Conservation (phyloP, 2,329 filamentous ascomycete genomes). For the Claviceps spartinae region DNA sequence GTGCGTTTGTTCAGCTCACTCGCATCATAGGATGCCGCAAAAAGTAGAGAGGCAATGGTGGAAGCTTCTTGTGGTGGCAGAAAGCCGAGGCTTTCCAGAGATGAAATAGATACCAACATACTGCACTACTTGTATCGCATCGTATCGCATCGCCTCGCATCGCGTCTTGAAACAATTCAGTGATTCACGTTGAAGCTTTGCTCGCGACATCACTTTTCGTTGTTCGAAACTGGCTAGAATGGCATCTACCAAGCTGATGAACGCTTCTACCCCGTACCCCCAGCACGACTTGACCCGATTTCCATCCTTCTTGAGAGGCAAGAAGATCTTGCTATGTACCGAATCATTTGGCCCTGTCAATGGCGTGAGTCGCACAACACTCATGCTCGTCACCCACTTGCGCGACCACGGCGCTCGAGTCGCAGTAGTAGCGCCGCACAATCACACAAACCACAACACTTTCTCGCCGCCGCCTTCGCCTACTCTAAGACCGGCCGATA, state of each 20-base stretch:
- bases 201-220: neutral
- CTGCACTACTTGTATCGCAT: neutral
- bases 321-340: slow-evolving; percentile 52
- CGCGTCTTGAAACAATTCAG: neutral
- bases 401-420: slow-evolving; percentile 50
- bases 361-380: slow-evolving; percentile 57
- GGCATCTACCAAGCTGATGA: slow-evolving; percentile 4
- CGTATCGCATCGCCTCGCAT: neutral
- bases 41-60: neutral
- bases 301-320: slow-evolving; percentile 38
- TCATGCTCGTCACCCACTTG: slow-evolving; percentile 55
- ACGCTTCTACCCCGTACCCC: slow-evolving; percentile 8
- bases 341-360: slow-evolving; percentile 62
- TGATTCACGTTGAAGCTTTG: neutral
- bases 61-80: neutral
- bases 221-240: slow-evolving; percentile 5
- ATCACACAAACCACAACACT: slow-evolving; percentile 39
- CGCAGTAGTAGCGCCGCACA: slow-evolving; percentile 51
- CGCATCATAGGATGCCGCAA: neutral
- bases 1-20: neutral
- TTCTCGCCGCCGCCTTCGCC: slow-evolving; percentile 31
- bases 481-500: slow-evolving; percentile 17
- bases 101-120: neutral
- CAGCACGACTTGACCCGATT: slow-evolving; percentile 31
- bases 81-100: neutral